Evolutionary conservation across 2,329 filamentous ascomycete species (phyloP).

Genomic region (Phyllosticta citriasiana): DNA sequence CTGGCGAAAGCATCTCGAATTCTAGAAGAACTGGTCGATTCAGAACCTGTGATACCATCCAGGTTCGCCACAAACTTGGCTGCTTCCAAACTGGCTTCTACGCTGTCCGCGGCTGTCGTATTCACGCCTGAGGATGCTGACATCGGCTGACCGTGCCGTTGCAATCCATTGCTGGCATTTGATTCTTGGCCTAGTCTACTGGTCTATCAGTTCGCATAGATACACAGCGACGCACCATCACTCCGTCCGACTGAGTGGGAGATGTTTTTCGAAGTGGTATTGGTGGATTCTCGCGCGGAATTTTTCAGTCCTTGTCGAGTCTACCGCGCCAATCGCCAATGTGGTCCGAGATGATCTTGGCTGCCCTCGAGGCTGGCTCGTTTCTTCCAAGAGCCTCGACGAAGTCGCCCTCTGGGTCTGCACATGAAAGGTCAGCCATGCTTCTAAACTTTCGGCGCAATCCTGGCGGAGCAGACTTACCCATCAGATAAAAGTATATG

Average conservation of each 20-base stretch:
- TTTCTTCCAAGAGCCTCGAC: conserved; percentile 93
- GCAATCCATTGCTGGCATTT: not conserved
- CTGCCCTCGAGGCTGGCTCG: conserved; percentile 79
- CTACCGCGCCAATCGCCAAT: conserved; percentile 65
- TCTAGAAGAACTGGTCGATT: not conserved
- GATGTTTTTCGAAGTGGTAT: not conserved
- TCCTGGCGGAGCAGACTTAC: conserved; percentile 34
- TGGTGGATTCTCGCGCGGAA: not conserved
- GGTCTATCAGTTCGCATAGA: conserved; percentile 1
- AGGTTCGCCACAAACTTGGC: not conserved
- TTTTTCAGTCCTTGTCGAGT: conserved; percentile 34
- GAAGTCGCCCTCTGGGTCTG: conserved; percentile 92
- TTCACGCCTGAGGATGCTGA: not conserved
- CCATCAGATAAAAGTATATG: conserved; percentile 99
- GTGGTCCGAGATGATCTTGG: conserved; percentile 75
- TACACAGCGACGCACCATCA: not conserved
- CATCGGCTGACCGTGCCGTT: not conserved
- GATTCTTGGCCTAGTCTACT: not conserved
- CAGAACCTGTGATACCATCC: not conserved
- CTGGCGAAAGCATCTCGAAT: not conserved
- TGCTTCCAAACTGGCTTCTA: not conserved
- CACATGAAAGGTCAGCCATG: conserved; percentile 15
- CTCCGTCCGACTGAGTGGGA: not conserved
- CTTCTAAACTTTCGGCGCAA: not conserved
- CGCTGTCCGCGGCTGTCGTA: not conserved